Evolutionary conservation across 176 grass and related monocot species (phyloP).

Genomic region (Cymbopogon citratus): DNA sequence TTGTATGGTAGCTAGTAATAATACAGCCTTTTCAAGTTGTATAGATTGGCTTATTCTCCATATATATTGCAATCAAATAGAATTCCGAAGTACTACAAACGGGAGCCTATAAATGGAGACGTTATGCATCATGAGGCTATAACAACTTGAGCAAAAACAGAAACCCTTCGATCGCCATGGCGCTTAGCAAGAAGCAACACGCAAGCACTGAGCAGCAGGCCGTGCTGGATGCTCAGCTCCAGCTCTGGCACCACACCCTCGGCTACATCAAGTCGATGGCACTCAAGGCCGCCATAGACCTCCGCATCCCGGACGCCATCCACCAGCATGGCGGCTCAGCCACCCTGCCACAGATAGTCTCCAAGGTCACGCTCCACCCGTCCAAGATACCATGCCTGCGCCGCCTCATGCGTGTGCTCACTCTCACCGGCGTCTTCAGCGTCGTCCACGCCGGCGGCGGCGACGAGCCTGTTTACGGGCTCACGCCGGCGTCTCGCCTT

Average conservation of each 20-base stretch:
- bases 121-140: no score
- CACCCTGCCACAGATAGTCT: not conserved
- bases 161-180: no score
- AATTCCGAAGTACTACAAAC: no score
- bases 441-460: not conserved
- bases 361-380: not conserved
- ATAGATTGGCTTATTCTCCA: no score
- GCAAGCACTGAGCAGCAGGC: not conserved
- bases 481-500: no score
- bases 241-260: slow-evolving; percentile 4
- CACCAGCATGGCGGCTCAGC: slow-evolving; percentile 2
- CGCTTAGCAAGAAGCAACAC: not conserved
- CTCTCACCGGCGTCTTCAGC: not conserved
- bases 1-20: no score
- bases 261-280: slow-evolving; percentile 19
- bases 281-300: slow-evolving; percentile 11
- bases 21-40: no score
- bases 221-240: not conserved
- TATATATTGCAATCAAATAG: no score
- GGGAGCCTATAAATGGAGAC: no score
- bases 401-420: slow-evolving; percentile 14
- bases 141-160: no score
- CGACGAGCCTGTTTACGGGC: not conserved
- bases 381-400: slow-evolving; percentile 11
- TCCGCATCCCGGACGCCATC: slow-evolving; percentile 16